These are phyloP conservation scores for Trichoderma afroharzianum DNA, from an alignment of 2,329 filamentous ascomycete species.

Conservation along the genomic window DNA sequence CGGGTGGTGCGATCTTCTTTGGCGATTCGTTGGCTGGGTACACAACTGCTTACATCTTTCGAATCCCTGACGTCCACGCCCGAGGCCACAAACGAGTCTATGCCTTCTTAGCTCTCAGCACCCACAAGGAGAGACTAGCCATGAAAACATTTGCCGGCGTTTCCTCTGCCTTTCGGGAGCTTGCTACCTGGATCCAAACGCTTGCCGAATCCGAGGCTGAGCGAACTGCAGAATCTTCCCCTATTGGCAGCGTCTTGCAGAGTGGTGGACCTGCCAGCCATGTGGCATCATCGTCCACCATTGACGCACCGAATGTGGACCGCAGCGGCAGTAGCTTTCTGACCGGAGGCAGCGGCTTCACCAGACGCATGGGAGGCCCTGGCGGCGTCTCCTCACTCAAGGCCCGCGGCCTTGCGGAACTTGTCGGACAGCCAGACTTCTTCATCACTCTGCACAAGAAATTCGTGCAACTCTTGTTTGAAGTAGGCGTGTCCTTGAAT, in stretches of 20 bases:
- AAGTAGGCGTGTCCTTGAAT: constrained; percentile 53
- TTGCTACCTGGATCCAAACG: constrained; percentile 63
- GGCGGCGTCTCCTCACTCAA: constrained; percentile 55
- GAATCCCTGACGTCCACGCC: constrained; percentile 64
- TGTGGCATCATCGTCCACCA: constrained; percentile 25
- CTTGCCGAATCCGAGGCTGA: constrained; percentile 62
- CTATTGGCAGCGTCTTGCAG: constrained; percentile 38
- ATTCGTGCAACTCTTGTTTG: constrained; percentile 61
- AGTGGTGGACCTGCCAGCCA: constrained; percentile 21
- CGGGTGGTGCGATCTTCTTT: constrained; percentile 66
- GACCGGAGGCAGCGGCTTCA: constrained; percentile 53
- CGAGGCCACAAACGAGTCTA: constrained; percentile 67
- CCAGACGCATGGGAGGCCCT: constrained; percentile 55
- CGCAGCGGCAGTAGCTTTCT: constrained; percentile 54
- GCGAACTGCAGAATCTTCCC: constrained; percentile 45
- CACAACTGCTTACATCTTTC: constrained; percentile 68
- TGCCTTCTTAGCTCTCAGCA: constrained; percentile 62
- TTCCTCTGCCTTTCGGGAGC: constrained; percentile 58
- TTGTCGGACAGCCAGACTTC: constrained; percentile 64
- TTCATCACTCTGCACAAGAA: constrained; percentile 63
- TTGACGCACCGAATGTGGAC: constrained; percentile 33
- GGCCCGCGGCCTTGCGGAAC: constrained; percentile 60
- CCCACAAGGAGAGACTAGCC: constrained; percentile 60
- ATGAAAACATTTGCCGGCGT: constrained; percentile 65
- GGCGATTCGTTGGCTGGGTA: constrained; percentile 63